Percentiles rank a stretch among this genome's conserved stretches.
These are phyloP conservation scores for Russula sp. DNA, from an alignment of 768 basidiomycete genomes.

Conservation along the genomic window DNA sequence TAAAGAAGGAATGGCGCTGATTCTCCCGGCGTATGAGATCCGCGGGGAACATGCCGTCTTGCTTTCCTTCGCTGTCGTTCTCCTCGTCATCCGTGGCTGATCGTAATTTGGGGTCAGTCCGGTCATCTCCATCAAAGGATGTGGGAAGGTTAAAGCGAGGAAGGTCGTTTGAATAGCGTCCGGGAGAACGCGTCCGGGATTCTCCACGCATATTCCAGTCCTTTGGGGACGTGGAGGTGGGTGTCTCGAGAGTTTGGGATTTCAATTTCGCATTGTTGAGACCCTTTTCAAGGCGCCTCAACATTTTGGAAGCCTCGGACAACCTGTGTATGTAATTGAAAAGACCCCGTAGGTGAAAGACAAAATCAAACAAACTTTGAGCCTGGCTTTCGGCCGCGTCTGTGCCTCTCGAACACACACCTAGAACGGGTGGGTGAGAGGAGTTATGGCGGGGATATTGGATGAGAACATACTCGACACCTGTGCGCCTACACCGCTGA, in stretches of 20 bases:
- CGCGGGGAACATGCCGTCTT: conserved; percentile 68
- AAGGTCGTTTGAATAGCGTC: conserved; percentile 46
- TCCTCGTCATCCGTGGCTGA: conserved; percentile 57
- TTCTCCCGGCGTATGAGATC: conserved; percentile 72
- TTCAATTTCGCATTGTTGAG: conserved; percentile 75
- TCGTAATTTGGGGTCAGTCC: conserved; percentile 20
- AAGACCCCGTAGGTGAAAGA: conserved; percentile 10
- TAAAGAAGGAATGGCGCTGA: conserved; percentile 72
- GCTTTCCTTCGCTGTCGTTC: conserved; percentile 56
- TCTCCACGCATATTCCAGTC: conserved; percentile 27
- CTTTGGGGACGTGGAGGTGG: conserved; percentile 38
- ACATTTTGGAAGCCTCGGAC: conserved; percentile 87
- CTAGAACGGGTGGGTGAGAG: conserved; percentile 39
- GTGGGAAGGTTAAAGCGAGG: conserved; percentile 48
- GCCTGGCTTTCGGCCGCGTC: conserved; percentile 83
- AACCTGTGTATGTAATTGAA: conserved; percentile 47
- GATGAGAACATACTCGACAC: conserved; percentile 46
- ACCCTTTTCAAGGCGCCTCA: conserved; percentile 81
- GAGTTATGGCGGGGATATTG: conserved; percentile 28
- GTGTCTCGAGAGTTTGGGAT: conserved; percentile 41
- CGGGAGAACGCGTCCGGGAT: conserved; percentile 31
- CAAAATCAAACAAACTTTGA: conserved; percentile 62
- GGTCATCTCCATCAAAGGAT: conserved; percentile 24
- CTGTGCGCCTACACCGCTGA: conserved; percentile 80
- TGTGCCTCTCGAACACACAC: conserved; percentile 85